phyloP scores from a whole-genome alignment of 148 eudicot species.

The Linanthus parryae region DNA sequence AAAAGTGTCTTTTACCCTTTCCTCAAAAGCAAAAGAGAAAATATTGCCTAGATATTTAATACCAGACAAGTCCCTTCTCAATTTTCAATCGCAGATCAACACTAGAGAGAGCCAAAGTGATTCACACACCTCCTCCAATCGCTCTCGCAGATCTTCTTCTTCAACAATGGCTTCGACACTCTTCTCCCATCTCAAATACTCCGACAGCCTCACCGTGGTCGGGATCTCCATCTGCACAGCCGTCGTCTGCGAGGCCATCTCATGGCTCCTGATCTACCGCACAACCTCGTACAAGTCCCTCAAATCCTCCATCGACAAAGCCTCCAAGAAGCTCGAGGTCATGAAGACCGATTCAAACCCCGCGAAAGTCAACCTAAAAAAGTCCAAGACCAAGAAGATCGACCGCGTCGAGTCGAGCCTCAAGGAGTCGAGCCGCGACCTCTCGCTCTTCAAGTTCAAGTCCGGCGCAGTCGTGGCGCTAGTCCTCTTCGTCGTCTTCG shows the following conservation, averaged over 20 bases:
- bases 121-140: too few species aligned
- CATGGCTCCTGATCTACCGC: constrained; percentile 89
- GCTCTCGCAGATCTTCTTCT: too few species aligned
- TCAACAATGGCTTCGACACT: constrained; percentile 46
- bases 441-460: constrained; percentile 89
- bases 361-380: constrained; percentile 16
- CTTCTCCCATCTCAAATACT: constrained; percentile 43
- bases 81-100: too few species aligned
- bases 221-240: constrained; percentile 74
- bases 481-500: constrained; percentile 78
- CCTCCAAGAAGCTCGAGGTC: constrained; percentile 88
- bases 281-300: constrained; percentile 90
- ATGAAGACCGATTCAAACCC: constrained; percentile 54
- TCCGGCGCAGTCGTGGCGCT: constrained; percentile 92
- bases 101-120: too few species aligned
- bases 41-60: too few species aligned
- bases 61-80: too few species aligned
- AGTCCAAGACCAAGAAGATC: constrained; percentile 64
- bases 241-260: constrained; percentile 78
- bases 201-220: constrained; percentile 68
- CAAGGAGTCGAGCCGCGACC: constrained; percentile 84
- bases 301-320: constrained; percentile 81
- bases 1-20: too few species aligned
- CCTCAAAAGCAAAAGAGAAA: too few species aligned
- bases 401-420: constrained; percentile 83